Conservation (phyloP, 352 stramenopile genomes). For the Pythium apleroticum region DNA sequence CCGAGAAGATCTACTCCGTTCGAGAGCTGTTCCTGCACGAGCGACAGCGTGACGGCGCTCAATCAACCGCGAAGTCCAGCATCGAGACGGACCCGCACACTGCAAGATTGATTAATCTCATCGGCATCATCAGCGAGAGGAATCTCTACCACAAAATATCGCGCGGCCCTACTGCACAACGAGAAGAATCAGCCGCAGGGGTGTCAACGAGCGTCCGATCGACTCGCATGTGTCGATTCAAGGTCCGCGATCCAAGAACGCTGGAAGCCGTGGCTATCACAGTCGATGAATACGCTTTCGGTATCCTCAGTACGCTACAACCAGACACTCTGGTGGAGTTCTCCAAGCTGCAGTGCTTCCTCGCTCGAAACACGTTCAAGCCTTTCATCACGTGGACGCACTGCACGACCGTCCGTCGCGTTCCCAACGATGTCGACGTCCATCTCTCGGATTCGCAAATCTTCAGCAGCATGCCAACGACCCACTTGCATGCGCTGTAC, state of each 20-base stretch:
- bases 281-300: constrained; percentile 47
- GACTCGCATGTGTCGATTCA: constrained; percentile 21
- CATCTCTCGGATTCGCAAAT: constrained; percentile 31
- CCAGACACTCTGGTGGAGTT: constrained; percentile 44
- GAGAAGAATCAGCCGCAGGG: background rate
- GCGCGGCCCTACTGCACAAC: background rate
- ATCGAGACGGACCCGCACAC: constrained; percentile 12
- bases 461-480: constrained; percentile 40
- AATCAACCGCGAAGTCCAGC: background rate
- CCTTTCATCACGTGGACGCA: constrained; percentile 59
- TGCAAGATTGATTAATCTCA: constrained; percentile 19
- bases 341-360: constrained; percentile 52
- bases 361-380: constrained; percentile 60
- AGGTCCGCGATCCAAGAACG: constrained; percentile 44
- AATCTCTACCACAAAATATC: constrained; percentile 13
- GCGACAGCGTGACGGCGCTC: background rate
- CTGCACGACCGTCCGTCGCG: constrained; percentile 10
- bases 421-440: background rate
- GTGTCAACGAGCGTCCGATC: background rate
- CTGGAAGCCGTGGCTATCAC: constrained; percentile 50
- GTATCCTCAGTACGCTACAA: constrained; percentile 33
- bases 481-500: constrained; percentile 52
- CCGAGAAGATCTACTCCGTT: background rate
- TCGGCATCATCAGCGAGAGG: constrained; percentile 16
- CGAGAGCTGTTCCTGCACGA: constrained; percentile 20